Evolutionary conservation across 2,329 filamentous ascomycete genomes (phyloP), one percentile per base, ranked within the genome.

Genomic region (Ophiosphaerella korrae): DNA sequence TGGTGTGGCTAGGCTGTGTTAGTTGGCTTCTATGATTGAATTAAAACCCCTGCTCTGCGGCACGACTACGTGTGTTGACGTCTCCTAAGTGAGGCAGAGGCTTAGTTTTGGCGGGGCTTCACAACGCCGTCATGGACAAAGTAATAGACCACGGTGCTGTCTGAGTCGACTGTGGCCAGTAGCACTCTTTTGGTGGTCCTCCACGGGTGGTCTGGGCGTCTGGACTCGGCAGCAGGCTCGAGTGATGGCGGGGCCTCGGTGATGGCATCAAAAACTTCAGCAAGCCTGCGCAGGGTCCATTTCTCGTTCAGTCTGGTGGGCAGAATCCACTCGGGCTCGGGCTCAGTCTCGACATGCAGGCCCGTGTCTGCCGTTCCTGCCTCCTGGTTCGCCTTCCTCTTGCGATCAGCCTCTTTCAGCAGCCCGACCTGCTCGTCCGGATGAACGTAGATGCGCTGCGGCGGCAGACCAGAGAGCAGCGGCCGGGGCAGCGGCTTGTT

Each of bases 101-200:
- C 53, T 67, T 62, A 93, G 70, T 94, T 94, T 72, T 93, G 90
- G 50, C 90, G 81, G 21, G 90, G 90, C 77, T 93, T 94, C 45
- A 93, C 88, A 57, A 92, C 85, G n/a, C 89, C 90, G 71, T 93
- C 89, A 64, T 93, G 89, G 71, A 93, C 84, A 56, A 92, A 82
- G 68, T 94, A 94, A 74, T 93, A 94, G 35, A 90, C 88, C 14
- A 94, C 82, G 0, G 90, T 93, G 58, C 89, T 92, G 74, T 94
- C 90, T 63, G 88, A 85, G 67, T 91, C 87, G 41, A 91, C 77
- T 2, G 87, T 88, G 13, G 88, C 89, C 44, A 94, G 77, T n/a
- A 93, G 68, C 9, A 92, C 71, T 53, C 89, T 80, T 77, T 92
- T 93, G 41, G 71, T 74, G 18, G 63, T 72, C 53, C 78, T 73